A percentile compares a stretch with the other conserved stretches of the same genome.
These are phyloP conservation scores for Trametes versicolor DNA, from an alignment of 1,284 basidiomycete species.

Conservation along the genomic window DNA sequence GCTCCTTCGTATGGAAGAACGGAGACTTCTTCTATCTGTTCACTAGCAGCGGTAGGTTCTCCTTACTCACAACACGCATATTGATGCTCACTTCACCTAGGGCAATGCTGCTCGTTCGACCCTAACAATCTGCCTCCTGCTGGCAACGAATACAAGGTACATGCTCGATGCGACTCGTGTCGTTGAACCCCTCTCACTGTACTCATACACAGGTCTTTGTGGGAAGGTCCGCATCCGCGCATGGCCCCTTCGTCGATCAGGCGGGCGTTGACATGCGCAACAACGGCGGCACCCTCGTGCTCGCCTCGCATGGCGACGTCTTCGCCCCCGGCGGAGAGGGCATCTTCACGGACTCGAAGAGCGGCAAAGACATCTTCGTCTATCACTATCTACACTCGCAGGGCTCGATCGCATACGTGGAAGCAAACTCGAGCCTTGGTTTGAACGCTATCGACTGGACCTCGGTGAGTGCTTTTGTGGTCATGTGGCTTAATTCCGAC, in stretches of 20 bases:
- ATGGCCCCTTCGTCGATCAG: slow-evolving; percentile 43
- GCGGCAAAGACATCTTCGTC: slow-evolving; percentile 29
- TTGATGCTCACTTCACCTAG: background rate
- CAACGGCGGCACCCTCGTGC: slow-evolving; percentile 44
- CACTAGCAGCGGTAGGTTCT: slow-evolving; percentile 23
- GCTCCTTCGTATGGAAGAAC: slow-evolving; percentile 25
- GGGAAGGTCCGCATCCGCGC: slow-evolving; percentile 39
- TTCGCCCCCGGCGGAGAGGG: slow-evolving; percentile 46
- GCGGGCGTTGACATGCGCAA: slow-evolving; percentile 36
- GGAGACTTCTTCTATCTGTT: slow-evolving; percentile 28
- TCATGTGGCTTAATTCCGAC: too few relatives aligned
- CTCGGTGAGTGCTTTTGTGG: background rate
- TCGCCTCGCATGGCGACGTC: slow-evolving; percentile 46
- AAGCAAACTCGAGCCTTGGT: slow-evolving; percentile 16
- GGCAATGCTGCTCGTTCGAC: slow-evolving; percentile 19
- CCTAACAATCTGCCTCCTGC: slow-evolving; percentile 35
- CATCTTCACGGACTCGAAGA: slow-evolving; percentile 28
- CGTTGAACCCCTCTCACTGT: background rate
- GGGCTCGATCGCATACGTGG: slow-evolving; percentile 18
- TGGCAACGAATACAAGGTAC: slow-evolving; percentile 42
- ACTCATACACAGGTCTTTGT: slow-evolving; percentile 31
- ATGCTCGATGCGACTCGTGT: background rate
- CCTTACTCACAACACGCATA: background rate
- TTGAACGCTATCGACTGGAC: slow-evolving; percentile 18
- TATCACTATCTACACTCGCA: slow-evolving; percentile 31